Conservation (phyloP, 805 yeast species). For the Candida tibetensis region DNA sequence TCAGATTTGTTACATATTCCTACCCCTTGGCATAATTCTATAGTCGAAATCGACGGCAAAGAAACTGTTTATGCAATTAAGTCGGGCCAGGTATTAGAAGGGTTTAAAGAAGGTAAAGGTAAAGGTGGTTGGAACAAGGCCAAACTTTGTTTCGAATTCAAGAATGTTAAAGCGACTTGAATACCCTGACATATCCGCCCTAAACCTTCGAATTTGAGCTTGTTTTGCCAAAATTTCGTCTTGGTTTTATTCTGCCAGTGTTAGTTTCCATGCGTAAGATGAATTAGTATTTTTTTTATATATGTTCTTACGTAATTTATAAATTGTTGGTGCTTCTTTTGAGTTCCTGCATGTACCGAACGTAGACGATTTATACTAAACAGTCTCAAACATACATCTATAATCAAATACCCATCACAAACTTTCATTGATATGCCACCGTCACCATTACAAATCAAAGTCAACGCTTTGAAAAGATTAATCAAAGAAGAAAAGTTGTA, state of each 20-base stretch:
- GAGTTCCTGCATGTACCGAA: no score
- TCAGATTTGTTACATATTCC: conserved; percentile 61
- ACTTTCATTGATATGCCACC: conserved; percentile 53
- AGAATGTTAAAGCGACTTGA: conserved; percentile 3
- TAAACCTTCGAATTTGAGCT: no score
- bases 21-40: conserved; percentile 64
- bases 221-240: no score
- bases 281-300: no score
- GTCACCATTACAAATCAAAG: conserved; percentile 65
- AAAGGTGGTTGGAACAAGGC: conserved; percentile 24
- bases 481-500: conserved; percentile 66
- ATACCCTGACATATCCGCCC: background rate
- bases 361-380: no score
- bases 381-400: no score
- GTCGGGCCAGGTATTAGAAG: conserved; percentile 12
- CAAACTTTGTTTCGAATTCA: conserved; percentile 9
- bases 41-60: conserved; percentile 41
- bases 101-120: conserved; percentile 12
- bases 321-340: no score
- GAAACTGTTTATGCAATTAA: conserved; percentile 24
- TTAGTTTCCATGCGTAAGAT: no score
- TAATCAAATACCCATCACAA: no score
- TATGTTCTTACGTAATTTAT: no score
- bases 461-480: conserved; percentile 64
- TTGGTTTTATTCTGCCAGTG: no score